Percentiles rank a stretch among this genome's conserved stretches.
Conservation (phyloP, 202 grass and related monocot genomes). For the Hordeum pubiflorum region DNA sequence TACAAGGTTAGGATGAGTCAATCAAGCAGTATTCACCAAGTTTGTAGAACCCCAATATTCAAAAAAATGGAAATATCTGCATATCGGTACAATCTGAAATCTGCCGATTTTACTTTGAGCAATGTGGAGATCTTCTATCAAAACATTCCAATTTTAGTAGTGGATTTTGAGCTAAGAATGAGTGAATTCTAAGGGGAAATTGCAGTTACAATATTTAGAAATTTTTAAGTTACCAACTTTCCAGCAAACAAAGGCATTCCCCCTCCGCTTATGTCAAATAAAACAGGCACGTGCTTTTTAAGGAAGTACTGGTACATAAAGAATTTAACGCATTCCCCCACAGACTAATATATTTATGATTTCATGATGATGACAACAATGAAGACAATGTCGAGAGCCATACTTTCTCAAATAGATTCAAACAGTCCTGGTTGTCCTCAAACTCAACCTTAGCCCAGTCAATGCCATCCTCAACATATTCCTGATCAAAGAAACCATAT, state of each 20-base stretch:
- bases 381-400: conserved; percentile 12
- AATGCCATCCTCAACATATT: conserved; percentile 95
- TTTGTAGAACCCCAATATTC: neutral
- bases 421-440: conserved; percentile 87
- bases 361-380: neutral
- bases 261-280: neutral
- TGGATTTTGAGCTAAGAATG: neutral
- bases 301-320: neutral
- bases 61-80: conserved; percentile 9
- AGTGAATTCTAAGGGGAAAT: neutral
- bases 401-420: conserved; percentile 94
- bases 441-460: conserved; percentile 98
- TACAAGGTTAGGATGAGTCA: neutral
- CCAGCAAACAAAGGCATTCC: neutral
- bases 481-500: conserved; percentile 36
- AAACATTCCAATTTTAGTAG: neutral
- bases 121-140: neutral
- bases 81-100: neutral
- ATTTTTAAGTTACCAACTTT: neutral
- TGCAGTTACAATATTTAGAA: neutral
- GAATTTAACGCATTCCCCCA: conserved; percentile 9
- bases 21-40: conserved; percentile 1
- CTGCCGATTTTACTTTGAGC: neutral
- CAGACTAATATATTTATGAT: neutral
- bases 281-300: neutral